phyloP scores from a whole-genome alignment of 2,329 filamentous ascomycete species.

The Fusarium sp. region DNA sequence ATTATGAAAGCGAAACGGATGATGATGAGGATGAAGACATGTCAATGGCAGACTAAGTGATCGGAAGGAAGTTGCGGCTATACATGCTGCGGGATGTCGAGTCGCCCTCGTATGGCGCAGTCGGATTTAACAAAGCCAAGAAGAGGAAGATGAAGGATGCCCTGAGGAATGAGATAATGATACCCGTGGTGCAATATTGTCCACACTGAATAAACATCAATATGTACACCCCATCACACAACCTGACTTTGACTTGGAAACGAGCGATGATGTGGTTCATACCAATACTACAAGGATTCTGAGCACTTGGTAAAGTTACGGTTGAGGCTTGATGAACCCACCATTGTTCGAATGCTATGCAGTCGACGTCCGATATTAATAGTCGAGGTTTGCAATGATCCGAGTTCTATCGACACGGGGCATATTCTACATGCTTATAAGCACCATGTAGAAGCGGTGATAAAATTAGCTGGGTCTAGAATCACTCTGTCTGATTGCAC shows the following conservation, averaged over 20 bases:
- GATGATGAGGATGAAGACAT: conserved; percentile 48
- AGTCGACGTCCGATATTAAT: background rate
- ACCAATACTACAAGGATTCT: background rate
- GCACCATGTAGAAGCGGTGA: background rate
- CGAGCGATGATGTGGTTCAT: background rate
- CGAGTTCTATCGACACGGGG: background rate
- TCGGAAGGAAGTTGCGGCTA: background rate
- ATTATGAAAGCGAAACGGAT: conserved; percentile 44
- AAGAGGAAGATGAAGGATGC: conserved; percentile 3
- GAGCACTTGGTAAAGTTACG: background rate
- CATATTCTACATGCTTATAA: background rate
- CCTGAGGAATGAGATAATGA: conserved; percentile 37
- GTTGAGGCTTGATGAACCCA: background rate
- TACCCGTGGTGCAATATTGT: conserved; percentile 39
- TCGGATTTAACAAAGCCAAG: no score
- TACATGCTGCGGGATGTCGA: no score
- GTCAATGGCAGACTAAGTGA: conserved; percentile 38
- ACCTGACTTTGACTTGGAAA: background rate
- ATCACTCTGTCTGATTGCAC: background rate
- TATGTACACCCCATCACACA: background rate
- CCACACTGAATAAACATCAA: conserved; percentile 19
- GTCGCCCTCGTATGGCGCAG: no score
- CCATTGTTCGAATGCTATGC: conserved; percentile 26
- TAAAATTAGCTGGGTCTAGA: background rate
- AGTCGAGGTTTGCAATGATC: background rate